Evolutionary conservation across 2,329 filamentous ascomycete species (phyloP).

Genomic region (Ophiosphaerella korrae): DNA sequence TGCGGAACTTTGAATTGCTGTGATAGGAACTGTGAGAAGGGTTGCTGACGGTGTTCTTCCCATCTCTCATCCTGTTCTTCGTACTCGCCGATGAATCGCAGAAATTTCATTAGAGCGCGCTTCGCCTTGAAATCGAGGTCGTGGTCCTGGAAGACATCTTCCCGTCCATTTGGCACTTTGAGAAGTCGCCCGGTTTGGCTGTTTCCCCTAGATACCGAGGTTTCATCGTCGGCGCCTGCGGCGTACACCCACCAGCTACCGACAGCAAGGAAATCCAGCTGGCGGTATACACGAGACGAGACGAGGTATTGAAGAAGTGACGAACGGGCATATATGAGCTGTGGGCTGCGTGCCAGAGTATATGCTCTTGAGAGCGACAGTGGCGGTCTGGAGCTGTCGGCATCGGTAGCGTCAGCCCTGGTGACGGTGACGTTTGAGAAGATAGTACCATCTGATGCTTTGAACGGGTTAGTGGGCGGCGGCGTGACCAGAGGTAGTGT

Average conservation of each 20-base stretch:
- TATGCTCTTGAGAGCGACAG: slow-evolving; percentile 74
- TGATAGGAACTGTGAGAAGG: slow-evolving; percentile 65
- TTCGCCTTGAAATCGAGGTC: slow-evolving; percentile 80
- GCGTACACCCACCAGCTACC: slow-evolving; percentile 87
- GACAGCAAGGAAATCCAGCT: slow-evolving; percentile 91
- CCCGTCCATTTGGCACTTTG: slow-evolving; percentile 84
- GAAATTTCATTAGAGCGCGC: slow-evolving; percentile 87
- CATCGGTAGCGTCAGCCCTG: slow-evolving; percentile 26
- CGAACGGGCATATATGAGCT: slow-evolving; percentile 84
- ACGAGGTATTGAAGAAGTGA: slow-evolving; percentile 78
- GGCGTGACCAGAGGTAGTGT: not conserved
- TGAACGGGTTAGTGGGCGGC: slow-evolving; percentile 8
- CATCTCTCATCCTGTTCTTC: slow-evolving; percentile 65
- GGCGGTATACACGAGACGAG: slow-evolving; percentile 84
- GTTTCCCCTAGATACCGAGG: slow-evolving; percentile 1
- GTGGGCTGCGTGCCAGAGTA: slow-evolving; percentile 80
- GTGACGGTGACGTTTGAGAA: slow-evolving; percentile 41
- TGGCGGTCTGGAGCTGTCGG: slow-evolving; percentile 40
- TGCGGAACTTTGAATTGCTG: slow-evolving; percentile 61
- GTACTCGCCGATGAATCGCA: slow-evolving; percentile 82
- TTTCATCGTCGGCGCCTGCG: slow-evolving; percentile 7
- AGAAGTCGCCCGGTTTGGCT: slow-evolving; percentile 51
- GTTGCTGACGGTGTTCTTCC: slow-evolving; percentile 60
- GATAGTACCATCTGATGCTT: slow-evolving; percentile 25
- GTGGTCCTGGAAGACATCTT: slow-evolving; percentile 85